Evolutionary conservation across 2,329 filamentous ascomycete genomes (phyloP), one percentile per base, ranked within the genome.

Genomic region (Hypomyces rosellus): DNA sequence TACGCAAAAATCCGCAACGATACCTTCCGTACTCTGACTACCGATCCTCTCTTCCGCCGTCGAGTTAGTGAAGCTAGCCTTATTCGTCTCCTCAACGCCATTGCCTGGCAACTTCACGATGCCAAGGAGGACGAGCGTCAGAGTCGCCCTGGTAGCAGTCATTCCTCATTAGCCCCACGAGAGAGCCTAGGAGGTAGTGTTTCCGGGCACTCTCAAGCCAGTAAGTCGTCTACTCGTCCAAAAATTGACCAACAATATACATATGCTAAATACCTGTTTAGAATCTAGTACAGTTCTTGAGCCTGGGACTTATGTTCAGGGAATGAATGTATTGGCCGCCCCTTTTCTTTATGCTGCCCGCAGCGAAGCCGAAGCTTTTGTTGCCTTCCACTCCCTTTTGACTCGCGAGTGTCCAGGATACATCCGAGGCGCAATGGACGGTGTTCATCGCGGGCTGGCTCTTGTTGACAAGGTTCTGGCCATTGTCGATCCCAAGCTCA

Each of bases 1-100:
- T 96, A 99, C 72, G 84, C 89, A 62, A 99, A 99, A 73, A 99
- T 99, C 65, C 88, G 91, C 66, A 96, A 99, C 70, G 93, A 99
- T 68, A 96, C 93, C 38, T 97, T 97, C 68, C 89, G 93, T 60
- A 99, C 93, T 1, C 77, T 99, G 49, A 93, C 93, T 33, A 96
- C 92, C 46, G 93, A 99, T 63, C 91, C 92, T n/a, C 81, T 99
- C 34, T 99, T 97, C 75, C 88, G 93, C 54, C 84, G 93, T 33
- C 86, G 92, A 51, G 93, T 99, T 53, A 96, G 89, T 51, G 93
- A 99, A 69, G 95, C 95, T 54, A 95, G 88, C 67, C 74, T 99
- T 39, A 97, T 96, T 54, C 88, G 93, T 12, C 80, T 99, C 4
- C 81, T 99, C 52, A 99, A 99, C 66, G 93, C 93, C 20, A 84